These are phyloP conservation scores for Dictyostelium capitatum DNA, from an alignment of 78 protist genomes.

Conservation along the genomic window DNA sequence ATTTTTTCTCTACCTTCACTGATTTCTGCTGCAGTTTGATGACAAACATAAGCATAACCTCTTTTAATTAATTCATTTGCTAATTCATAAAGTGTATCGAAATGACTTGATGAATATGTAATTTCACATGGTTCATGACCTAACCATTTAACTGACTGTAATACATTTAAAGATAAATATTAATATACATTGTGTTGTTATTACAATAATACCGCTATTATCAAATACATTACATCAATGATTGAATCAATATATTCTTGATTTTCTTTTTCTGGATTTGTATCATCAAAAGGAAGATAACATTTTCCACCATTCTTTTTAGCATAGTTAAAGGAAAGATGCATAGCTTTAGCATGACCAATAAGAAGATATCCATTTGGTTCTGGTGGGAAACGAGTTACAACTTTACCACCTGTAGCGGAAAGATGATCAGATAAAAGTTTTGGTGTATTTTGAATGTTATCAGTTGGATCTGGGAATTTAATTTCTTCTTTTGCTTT, in stretches of 20 bases:
- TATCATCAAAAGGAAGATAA: slow-evolving; percentile 98
- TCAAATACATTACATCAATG: neutral
- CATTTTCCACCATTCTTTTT: slow-evolving; percentile 91
- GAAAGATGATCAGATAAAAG: slow-evolving; percentile 62
- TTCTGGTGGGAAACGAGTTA: slow-evolving; percentile 99
- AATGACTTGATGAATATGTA: slow-evolving; percentile 96
- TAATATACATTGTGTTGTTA: slow-evolving; percentile 79
- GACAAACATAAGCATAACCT: slow-evolving; percentile 91
- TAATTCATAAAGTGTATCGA: slow-evolving; percentile 75
- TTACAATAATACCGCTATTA: no score
- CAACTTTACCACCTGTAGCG: slow-evolving; percentile 96
- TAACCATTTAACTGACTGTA: no score
- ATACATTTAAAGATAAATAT: slow-evolving; percentile 7
- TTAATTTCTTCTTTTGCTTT: slow-evolving; percentile 38
- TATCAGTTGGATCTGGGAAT: slow-evolving; percentile 86
- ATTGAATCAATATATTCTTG: slow-evolving; percentile 88
- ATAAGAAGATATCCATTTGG: slow-evolving; percentile 99
- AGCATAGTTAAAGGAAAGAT: slow-evolving; percentile 94
- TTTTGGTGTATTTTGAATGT: slow-evolving; percentile 80
- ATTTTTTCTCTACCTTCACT: slow-evolving; percentile 74
- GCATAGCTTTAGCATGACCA: slow-evolving; percentile 99
- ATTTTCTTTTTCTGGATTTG: slow-evolving; percentile 95
- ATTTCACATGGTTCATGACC: slow-evolving; percentile 67
- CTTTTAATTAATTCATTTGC: slow-evolving; percentile 79
- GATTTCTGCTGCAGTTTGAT: slow-evolving; percentile 91